phyloP scores from a whole-genome alignment of 805 yeast genomes.

The Ogataea siamensis region DNA sequence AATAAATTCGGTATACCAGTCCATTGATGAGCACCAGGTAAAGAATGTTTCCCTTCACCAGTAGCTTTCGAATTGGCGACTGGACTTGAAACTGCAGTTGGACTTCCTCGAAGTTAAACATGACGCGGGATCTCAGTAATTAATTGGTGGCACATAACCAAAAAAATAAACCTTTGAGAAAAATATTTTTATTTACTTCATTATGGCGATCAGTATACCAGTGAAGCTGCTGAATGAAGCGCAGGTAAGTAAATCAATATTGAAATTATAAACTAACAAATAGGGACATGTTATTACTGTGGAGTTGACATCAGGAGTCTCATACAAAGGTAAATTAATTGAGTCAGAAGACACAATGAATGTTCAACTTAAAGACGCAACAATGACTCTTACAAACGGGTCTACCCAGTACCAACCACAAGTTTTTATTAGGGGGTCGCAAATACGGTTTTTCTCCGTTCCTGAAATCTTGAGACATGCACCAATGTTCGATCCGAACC shows the following conservation, averaged over 20 bases:
- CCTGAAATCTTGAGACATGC: conserved; percentile 90
- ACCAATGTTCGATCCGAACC: conserved; percentile 68
- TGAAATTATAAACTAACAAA: conserved; percentile 7
- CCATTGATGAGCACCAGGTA: conserved; percentile 53
- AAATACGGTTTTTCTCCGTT: conserved; percentile 75
- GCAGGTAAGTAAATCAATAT: conserved; percentile 38
- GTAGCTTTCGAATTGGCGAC: conserved; percentile 44
- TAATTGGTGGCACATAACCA: conserved; percentile 10
- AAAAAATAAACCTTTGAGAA: not conserved
- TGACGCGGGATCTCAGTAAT: not conserved
- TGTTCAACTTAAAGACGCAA: conserved; percentile 77
- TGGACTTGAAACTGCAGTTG: conserved; percentile 34
- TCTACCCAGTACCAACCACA: conserved; percentile 72
- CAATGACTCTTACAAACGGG: conserved; percentile 76
- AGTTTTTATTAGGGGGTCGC: conserved; percentile 90
- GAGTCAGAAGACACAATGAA: conserved; percentile 95
- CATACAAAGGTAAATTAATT: conserved; percentile 80
- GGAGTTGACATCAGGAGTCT: conserved; percentile 82
- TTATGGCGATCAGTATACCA: conserved; percentile 74
- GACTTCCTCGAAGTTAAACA: conserved; percentile 32
- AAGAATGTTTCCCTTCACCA: conserved; percentile 54
- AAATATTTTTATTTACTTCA: not conserved
- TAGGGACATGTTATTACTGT: conserved; percentile 81
- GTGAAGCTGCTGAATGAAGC: conserved; percentile 85
- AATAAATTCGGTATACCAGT: conserved; percentile 58